Conservation (phyloP, 1,284 basidiomycete genomes). For the Papiliotrema terrestris region DNA sequence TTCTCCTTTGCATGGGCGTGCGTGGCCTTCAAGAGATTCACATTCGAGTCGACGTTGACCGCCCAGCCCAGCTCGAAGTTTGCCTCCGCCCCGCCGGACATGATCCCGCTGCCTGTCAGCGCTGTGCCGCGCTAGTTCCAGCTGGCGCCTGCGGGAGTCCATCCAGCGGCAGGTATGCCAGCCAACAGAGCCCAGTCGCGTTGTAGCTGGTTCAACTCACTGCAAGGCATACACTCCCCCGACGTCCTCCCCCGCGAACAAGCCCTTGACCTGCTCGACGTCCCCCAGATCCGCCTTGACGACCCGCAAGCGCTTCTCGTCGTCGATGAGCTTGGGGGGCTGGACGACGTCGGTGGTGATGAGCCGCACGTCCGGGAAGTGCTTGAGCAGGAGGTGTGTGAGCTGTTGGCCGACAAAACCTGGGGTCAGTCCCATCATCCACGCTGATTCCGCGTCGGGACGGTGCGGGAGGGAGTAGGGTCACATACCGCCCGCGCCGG, state of each 20-base stretch:
- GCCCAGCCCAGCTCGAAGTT: slow-evolving; percentile 59
- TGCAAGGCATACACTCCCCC: slow-evolving; percentile 47
- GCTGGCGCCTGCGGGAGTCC: neutral
- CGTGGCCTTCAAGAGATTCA: slow-evolving; percentile 55
- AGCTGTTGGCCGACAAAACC: slow-evolving; percentile 50
- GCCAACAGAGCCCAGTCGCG: too few species aligned
- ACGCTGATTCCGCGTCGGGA: too few species aligned
- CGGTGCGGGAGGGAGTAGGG: neutral
- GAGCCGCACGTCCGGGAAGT: slow-evolving; percentile 52
- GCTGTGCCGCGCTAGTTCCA: neutral
- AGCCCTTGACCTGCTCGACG: slow-evolving; percentile 45
- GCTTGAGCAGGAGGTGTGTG: slow-evolving; percentile 50
- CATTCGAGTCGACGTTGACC: slow-evolving; percentile 62
- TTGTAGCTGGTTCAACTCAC: too few species aligned
- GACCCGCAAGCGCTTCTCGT: slow-evolving; percentile 37
- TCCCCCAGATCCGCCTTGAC: slow-evolving; percentile 21
- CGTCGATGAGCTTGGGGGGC: slow-evolving; percentile 51
- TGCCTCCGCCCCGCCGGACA: slow-evolving; percentile 65
- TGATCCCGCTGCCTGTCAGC: slow-evolving; percentile 53
- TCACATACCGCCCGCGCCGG: slow-evolving; percentile 56
- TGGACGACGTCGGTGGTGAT: slow-evolving; percentile 59
- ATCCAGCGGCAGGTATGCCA: too few species aligned
- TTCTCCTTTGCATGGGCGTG: slow-evolving; percentile 47
- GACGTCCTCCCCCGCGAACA: slow-evolving; percentile 48
- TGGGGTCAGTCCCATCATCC: slow-evolving; percentile 3